phyloP scores from a whole-genome alignment of 441 rosid genomes.

The Kokia cookei region DNA sequence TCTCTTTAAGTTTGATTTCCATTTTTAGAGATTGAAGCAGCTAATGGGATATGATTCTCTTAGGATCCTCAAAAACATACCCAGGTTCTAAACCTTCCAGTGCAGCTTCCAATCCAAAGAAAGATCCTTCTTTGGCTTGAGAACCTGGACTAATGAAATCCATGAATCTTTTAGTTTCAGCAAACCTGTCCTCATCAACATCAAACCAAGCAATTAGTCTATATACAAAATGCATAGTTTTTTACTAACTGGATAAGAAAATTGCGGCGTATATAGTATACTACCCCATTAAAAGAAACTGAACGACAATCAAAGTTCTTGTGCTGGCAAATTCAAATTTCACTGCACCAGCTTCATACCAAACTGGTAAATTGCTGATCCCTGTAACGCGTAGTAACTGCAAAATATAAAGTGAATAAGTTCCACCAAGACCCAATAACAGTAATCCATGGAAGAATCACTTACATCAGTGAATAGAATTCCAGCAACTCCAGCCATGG shows the following conservation, averaged over 20 bases:
- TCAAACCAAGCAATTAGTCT: background rate
- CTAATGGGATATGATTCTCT: no score
- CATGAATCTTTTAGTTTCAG: constrained; percentile 90
- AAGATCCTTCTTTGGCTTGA: constrained; percentile 72
- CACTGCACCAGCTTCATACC: constrained; percentile 93
- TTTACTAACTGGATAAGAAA: background rate
- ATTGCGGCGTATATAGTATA: background rate
- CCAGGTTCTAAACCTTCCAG: constrained; percentile 86
- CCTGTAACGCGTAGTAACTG: constrained; percentile 83
- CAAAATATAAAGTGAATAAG: constrained; percentile 5
- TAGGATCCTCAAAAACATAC: constrained; percentile 25
- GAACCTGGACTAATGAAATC: constrained; percentile 82
- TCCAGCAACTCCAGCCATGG: constrained; percentile 92
- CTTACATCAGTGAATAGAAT: constrained; percentile 88
- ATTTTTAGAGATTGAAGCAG: background rate
- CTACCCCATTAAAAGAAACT: constrained; percentile 86
- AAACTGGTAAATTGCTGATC: constrained; percentile 64
- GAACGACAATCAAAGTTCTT: constrained; percentile 60
- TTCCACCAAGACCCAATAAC: background rate
- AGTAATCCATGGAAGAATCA: background rate
- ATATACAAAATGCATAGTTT: background rate
- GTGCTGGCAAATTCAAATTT: constrained; percentile 74
- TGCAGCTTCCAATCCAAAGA: constrained; percentile 82
- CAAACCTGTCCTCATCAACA: constrained; percentile 40
- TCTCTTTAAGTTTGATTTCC: background rate